Conservation (phyloP, 2,329 filamentous ascomycete genomes). For the Penicillium sp. region DNA sequence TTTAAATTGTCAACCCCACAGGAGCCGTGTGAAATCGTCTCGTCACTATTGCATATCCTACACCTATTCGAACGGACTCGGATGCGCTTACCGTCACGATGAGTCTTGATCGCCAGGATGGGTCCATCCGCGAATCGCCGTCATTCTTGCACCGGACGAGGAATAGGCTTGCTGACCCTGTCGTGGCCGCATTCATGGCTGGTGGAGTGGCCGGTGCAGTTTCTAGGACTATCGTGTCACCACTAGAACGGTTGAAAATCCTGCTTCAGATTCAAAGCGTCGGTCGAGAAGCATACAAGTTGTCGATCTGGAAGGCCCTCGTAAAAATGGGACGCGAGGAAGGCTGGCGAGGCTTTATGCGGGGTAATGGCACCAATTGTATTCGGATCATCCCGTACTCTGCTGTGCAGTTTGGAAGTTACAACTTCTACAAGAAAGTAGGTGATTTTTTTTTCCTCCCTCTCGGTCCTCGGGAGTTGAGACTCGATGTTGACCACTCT, state of each 20-base stretch:
- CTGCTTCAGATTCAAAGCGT: constrained; percentile 93
- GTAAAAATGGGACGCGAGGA: constrained; percentile 96
- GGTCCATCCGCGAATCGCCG: constrained; percentile 10
- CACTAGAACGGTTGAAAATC: constrained; percentile 92
- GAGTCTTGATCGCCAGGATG: constrained; percentile 34
- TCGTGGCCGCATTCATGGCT: constrained; percentile 86
- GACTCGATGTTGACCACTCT: constrained; percentile 11
- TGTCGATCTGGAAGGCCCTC: constrained; percentile 83
- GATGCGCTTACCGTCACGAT: constrained; percentile 23
- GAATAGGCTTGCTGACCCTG: constrained; percentile 66
- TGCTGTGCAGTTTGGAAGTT: constrained; percentile 95
- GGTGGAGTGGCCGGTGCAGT: constrained; percentile 93
- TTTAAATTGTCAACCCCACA: background rate
- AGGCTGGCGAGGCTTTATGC: constrained; percentile 95
- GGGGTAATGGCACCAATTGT: constrained; percentile 96
- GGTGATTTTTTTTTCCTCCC: constrained; percentile 33
- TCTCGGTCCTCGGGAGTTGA: background rate
- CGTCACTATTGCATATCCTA: background rate
- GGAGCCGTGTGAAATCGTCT: background rate
- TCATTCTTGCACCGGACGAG: constrained; percentile 25
- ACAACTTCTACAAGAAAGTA: constrained; percentile 94
- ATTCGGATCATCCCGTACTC: constrained; percentile 97
- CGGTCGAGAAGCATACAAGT: constrained; percentile 85
- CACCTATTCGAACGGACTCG: background rate
- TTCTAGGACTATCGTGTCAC: constrained; percentile 95